Evolutionary conservation across 495 filamentous ascomycete species (phyloP).

Genomic region (Amniculicola lignicola): DNA sequence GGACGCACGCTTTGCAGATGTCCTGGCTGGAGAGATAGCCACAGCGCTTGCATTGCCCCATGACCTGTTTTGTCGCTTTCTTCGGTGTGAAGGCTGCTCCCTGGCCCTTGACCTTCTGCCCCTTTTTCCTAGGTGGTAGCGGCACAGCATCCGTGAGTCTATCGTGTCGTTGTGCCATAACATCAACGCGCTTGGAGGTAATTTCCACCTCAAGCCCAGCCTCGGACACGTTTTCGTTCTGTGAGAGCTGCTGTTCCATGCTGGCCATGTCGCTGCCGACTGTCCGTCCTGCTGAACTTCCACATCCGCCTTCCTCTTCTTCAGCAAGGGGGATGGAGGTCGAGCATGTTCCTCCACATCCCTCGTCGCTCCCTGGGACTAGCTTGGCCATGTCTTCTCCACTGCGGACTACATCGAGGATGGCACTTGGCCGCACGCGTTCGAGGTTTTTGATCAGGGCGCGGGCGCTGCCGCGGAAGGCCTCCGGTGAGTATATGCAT

Average conservation of each 20-base stretch:
- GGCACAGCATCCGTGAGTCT: conserved; percentile 27
- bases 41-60: conserved; percentile 80
- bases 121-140: conserved; percentile 16
- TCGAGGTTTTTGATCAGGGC: conserved; percentile 93
- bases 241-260: conserved; percentile 76
- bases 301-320: conserved; percentile 72
- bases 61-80: conserved; percentile 60
- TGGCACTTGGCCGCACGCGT: conserved; percentile 85
- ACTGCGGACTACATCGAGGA: conserved; percentile 89
- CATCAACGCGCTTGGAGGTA: conserved; percentile 37
- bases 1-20: conserved; percentile 90
- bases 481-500: conserved; percentile 97
- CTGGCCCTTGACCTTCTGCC: conserved; percentile 14
- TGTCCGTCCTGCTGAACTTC: conserved; percentile 65
- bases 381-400: conserved; percentile 93
- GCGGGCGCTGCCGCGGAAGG: conserved; percentile 90
- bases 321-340: conserved; percentile 40
- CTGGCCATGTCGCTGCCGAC: conserved; percentile 85
- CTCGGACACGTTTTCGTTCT: conserved; percentile 58
- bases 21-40: conserved; percentile 94
- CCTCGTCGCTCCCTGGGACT: conserved; percentile 60
- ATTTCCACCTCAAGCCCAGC: conserved; percentile 70
- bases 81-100: conserved; percentile 9
- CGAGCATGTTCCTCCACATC: conserved; percentile 21
- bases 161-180: conserved; percentile 32